These are phyloP conservation scores for Kodamaea sp. DNA, from an alignment of 1,139 yeast species.

Conservation along the genomic window DNA sequence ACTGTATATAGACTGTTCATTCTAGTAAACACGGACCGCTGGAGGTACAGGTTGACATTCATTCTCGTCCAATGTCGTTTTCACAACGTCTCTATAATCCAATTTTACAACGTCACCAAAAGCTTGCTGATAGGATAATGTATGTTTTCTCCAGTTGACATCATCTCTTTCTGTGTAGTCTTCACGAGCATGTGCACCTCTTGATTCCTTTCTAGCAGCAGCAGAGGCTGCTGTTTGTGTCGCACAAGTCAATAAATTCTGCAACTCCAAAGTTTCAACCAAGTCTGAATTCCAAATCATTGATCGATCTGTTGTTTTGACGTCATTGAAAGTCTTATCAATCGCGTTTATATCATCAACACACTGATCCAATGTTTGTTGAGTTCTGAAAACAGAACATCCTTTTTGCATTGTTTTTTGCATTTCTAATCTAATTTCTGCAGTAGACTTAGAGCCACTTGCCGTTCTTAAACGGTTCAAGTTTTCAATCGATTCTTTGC, in stretches of 20 bases:
- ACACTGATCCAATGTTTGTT: slow-evolving; percentile 90
- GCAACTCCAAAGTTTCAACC: slow-evolving; percentile 93
- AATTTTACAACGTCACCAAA: slow-evolving; percentile 71
- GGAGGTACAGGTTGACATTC: slow-evolving; percentile 98
- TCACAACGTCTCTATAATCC: slow-evolving; percentile 83
- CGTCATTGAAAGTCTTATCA: slow-evolving; percentile 63
- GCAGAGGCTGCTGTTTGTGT: slow-evolving; percentile 94
- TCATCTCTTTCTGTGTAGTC: slow-evolving; percentile 96
- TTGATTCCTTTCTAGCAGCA: slow-evolving; percentile 92
- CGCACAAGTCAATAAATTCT: slow-evolving; percentile 96
- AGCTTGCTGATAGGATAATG: slow-evolving; percentile 82
- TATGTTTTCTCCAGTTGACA: slow-evolving; percentile 96
- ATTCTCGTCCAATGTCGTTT: slow-evolving; percentile 78
- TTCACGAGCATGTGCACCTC: slow-evolving; percentile 99
- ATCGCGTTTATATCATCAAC: slow-evolving; percentile 73
- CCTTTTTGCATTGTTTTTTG: slow-evolving; percentile 96
- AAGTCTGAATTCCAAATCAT: slow-evolving; percentile 99
- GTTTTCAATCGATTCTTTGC: slow-evolving; percentile 85
- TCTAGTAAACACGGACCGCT: slow-evolving; percentile 85
- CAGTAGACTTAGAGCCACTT: slow-evolving; percentile 74
- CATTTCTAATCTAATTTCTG: slow-evolving; percentile 88
- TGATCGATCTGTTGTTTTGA: slow-evolving; percentile 90
- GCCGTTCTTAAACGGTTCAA: slow-evolving; percentile 88
- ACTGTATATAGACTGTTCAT: background rate
- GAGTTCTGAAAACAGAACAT: slow-evolving; percentile 95